Evolutionary conservation across 352 stramenopile genomes (phyloP).

Genomic region (Phytopythium delawarense): DNA sequence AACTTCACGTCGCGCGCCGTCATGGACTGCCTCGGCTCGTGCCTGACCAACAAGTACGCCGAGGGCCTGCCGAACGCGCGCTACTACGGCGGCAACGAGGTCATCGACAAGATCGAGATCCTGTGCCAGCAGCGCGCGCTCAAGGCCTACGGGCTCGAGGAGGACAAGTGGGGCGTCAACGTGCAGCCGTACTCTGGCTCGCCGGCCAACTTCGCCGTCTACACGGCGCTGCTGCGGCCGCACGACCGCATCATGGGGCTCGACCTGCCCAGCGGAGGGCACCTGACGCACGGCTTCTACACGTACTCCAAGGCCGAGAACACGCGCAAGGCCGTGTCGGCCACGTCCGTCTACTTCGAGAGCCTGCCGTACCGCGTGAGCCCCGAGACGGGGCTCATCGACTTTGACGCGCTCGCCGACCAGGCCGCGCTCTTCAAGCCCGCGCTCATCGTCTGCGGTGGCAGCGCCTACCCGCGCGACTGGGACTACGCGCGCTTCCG

Average conservation of each 20-base stretch:
- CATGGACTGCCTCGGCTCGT: conserved; percentile 98
- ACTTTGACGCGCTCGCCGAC: conserved; percentile 95
- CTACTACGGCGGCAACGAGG: conserved; percentile 99
- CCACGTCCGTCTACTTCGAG: conserved; percentile 99
- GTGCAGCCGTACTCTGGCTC: conserved; percentile 98
- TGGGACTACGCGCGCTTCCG: conserved; percentile 98
- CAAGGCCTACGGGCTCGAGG: conserved; percentile 91
- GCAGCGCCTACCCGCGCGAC: conserved; percentile 97
- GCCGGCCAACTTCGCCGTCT: conserved; percentile 99
- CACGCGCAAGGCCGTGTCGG: conserved; percentile 96
- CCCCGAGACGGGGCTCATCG: conserved; percentile 94
- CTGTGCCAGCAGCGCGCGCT: conserved; percentile 95
- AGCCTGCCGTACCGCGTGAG: conserved; percentile 96
- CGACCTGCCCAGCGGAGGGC: conserved; percentile 97
- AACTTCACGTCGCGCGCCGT: conserved; percentile 99
- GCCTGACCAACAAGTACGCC: conserved; percentile 99
- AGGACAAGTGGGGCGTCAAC: conserved; percentile 97
- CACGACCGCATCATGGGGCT: conserved; percentile 99
- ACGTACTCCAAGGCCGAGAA: conserved; percentile 97
- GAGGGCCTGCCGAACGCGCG: conserved; percentile 93
- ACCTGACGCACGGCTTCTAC: conserved; percentile 99
- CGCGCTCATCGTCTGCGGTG: conserved; percentile 96
- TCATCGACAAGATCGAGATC: conserved; percentile 96
- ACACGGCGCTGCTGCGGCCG: conserved; percentile 95
- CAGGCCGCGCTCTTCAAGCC: conserved; percentile 97